These are phyloP conservation scores for Physaria fendleri DNA, from an alignment of 345 rosid species.

Conservation along the genomic window DNA sequence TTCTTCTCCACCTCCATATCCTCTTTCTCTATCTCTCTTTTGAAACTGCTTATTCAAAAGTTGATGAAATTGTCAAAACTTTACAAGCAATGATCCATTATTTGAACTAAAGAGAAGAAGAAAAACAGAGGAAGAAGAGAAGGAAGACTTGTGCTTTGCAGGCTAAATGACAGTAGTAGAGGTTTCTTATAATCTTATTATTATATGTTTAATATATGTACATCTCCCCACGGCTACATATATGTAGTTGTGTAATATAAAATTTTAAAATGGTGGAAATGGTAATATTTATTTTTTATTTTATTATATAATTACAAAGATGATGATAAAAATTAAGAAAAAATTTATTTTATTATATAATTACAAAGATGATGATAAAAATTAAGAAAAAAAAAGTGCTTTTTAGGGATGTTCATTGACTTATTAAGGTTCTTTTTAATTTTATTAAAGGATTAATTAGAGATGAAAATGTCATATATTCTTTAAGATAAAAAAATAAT, in stretches of 20 bases:
- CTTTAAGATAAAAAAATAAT: neutral
- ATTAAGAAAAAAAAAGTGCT: slow-evolving; percentile 16
- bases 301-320: slow-evolving; percentile 19
- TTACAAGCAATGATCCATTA: slow-evolving; percentile 19
- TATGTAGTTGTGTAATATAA: slow-evolving; percentile 4
- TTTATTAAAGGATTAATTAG: neutral
- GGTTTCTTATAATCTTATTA: slow-evolving; percentile 14
- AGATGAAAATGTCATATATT: no score
- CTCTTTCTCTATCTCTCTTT: neutral
- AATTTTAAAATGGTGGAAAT: slow-evolving; percentile 14
- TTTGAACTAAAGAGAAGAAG: slow-evolving; percentile 2
- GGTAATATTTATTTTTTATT: no score
- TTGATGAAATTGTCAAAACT: neutral
- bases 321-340: slow-evolving; percentile 14
- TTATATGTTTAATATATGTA: slow-evolving; percentile 4
- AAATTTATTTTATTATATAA: slow-evolving; percentile 23
- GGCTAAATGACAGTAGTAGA: slow-evolving; percentile 23
- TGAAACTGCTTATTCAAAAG: neutral
- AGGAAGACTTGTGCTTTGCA: slow-evolving; percentile 17
- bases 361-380: slow-evolving; percentile 17
- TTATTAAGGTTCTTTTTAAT: slow-evolving; percentile 3
- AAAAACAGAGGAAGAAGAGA: neutral
- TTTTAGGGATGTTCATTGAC: slow-evolving; percentile 26
- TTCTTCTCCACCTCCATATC: slow-evolving; percentile 37
- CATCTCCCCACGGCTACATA: slow-evolving; percentile 18